Conservation (phyloP, 305 asterid genomes). For the Fraxinus angustifolia region DNA sequence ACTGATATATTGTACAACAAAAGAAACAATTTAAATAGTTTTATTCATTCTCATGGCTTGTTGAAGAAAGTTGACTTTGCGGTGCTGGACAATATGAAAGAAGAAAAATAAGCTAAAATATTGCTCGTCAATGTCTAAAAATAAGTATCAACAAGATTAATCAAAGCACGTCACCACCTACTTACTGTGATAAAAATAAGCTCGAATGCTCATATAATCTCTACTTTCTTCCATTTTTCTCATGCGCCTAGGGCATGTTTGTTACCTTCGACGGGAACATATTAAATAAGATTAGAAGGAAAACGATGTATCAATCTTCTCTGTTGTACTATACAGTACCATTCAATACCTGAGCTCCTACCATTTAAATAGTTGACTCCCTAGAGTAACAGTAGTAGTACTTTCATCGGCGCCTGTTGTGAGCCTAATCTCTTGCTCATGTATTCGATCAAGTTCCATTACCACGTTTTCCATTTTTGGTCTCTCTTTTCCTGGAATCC, state of each 20-base stretch:
- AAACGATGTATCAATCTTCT: background rate
- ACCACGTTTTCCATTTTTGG: constrained; percentile 50
- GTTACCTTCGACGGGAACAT: background rate
- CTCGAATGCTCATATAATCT: background rate
- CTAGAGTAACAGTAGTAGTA: constrained; percentile 47
- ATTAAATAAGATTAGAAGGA: background rate
- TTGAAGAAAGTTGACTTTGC: background rate
- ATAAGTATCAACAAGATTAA: background rate
- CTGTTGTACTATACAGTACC: background rate
- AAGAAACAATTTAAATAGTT: background rate
- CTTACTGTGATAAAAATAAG: background rate
- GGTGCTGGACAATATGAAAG: background rate
- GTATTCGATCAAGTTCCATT: constrained; percentile 52
- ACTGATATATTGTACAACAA: background rate
- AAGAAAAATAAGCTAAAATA: background rate
- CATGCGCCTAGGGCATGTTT: background rate
- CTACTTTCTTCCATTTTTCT: background rate
- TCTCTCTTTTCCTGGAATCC: constrained; percentile 46
- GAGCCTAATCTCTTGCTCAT: constrained; percentile 51
- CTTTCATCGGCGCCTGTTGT: constrained; percentile 62
- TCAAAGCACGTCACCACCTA: background rate
- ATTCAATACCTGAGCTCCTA: constrained; percentile 9
- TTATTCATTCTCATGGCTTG: background rate
- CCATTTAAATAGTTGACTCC: constrained; percentile 59
- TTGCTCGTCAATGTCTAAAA: background rate